Percentiles rank a stretch among this genome's conserved stretches.
phyloP scores from a whole-genome alignment of 1,284 basidiomycete genomes.

The Dichomitus squalens region DNA sequence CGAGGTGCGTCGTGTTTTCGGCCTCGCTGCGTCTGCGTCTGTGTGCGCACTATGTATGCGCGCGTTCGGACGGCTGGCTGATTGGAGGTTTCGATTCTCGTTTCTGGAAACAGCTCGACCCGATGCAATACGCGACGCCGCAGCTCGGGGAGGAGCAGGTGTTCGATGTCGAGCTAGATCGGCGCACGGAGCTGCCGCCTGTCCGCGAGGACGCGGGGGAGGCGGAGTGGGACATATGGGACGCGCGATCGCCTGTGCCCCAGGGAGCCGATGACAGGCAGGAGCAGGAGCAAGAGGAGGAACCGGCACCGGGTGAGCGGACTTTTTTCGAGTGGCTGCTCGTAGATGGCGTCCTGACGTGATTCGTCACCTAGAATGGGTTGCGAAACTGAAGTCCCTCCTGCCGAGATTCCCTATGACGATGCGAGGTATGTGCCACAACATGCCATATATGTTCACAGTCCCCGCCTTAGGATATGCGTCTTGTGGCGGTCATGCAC shows the following conservation, averaged over 20 bases:
- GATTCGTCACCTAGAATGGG: slow-evolving; percentile 39
- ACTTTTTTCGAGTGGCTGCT: not conserved
- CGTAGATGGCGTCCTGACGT: not conserved
- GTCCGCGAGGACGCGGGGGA: slow-evolving; percentile 25
- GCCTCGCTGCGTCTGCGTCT: too few relatives aligned
- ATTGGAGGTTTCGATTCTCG: too few relatives aligned
- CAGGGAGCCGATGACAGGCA: not conserved
- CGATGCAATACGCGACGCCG: slow-evolving; percentile 46
- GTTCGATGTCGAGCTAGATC: slow-evolving; percentile 71
- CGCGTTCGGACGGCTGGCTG: too few relatives aligned
- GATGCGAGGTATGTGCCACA: slow-evolving; percentile 46
- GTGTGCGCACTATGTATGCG: too few relatives aligned
- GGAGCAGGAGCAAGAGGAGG: slow-evolving; percentile 14
- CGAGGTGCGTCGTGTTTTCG: slow-evolving; percentile 50
- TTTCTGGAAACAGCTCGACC: slow-evolving; percentile 64
- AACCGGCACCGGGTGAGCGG: slow-evolving; percentile 22
- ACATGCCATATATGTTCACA: not conserved
- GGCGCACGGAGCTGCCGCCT: slow-evolving; percentile 55
- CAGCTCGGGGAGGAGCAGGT: slow-evolving; percentile 70
- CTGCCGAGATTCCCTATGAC: slow-evolving; percentile 62
- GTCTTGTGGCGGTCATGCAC: too few relatives aligned
- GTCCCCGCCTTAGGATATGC: too few relatives aligned
- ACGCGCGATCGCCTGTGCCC: slow-evolving; percentile 1
- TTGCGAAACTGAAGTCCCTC: slow-evolving; percentile 44
- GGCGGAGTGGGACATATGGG: slow-evolving; percentile 27